Base-by-base conservation (phyloP, 2,329 filamentous ascomycete species). In the Incumbomyces lentus region DNA sequence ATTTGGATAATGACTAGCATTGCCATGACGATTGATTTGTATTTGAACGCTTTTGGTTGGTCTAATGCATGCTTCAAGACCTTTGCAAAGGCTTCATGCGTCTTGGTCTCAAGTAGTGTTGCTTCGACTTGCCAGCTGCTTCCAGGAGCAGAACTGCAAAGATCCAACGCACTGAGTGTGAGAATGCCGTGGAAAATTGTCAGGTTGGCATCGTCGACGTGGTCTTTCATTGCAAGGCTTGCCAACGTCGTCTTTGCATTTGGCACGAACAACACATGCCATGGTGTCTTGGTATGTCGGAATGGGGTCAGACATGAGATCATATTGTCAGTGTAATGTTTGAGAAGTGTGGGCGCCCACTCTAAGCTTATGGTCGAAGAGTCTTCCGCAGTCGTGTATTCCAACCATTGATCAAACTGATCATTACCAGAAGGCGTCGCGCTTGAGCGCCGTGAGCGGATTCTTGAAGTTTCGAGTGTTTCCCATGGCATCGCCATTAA, bases 21-120 rank as follows among this genome's bases (percentile, higher is more conserved):
- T 0, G 68, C 68, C 62, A 71, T 70, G 6, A 72, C 54, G 1
- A 68, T 60, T 6, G 67, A 64, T 18, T 68, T 70, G 44, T 72
- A 72, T 26, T 68, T 68, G 3, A 63, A 60, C 36, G 59, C 58
- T 40, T 62, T 67, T 0, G 59, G 54, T 17, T 61, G 58, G 34
- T 65, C 58, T 12, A 59, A 59, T 14, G 64, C 62, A 5, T 68
- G 52, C 2, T 62, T 59, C 6, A 65, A 53, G 30, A 64, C 61
- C 2, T 63, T 31, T 17, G 63, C 59, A 10, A 60, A 53, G 40
- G 66, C 58, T 1, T 63, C 59, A 1, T 60, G 58, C 1, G 63
- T 62, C 42, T 59, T 49, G 17, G 55, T 44, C 14, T 61, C 55
- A 44, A 64, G 64, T 10, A 30, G 19, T 14, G 52, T 47, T 32